Evolutionary conservation across 257 asterid genomes (phyloP), one percentile per base, ranked within the genome.

Genomic region (Apocynum venetum): DNA sequence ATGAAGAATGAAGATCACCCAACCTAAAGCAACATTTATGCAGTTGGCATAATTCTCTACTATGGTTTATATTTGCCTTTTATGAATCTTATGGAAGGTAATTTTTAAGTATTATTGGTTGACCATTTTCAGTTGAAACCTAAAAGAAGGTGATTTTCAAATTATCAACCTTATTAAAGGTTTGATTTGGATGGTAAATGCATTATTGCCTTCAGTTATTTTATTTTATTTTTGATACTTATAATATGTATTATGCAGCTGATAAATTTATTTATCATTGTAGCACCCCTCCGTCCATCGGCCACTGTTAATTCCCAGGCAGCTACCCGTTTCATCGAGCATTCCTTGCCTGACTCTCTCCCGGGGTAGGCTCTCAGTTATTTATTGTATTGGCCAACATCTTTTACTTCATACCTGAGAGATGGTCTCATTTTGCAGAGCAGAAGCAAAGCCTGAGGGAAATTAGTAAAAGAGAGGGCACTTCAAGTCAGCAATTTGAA

Each of bases 311-410:
- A 96, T 84, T 67, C 93, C 60, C 88, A 79, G 72, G 98, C 96
- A 65, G 99, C 97, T 6, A 80, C 98, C 78, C 93, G 99, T 46
- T 90, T 96, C 84, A 91, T 96, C 47, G 97, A 87, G 86, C 99
- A 93, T 87, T 93, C 99, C 46, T 84, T 96, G 81, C 93, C 99
- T 44, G 94, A 96, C n/a, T 88, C 97, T 96, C 81, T 86, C 98
- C 78, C 68, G 83, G 53, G 92, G 99, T 96, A 87, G 43, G 79
- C 81, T 80, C 61, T 79, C n/a, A 57, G 70, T 80, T 77, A 40
- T 57, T 71, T 40, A n/a, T 52, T 48, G 25, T 41, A 25, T 48
- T 13, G 52, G 35, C 31, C 79, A 14, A 60, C 71, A 76, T 71
- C 38, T 38, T 72, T 68, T 77, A 73, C 78, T 80, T 81, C 64